These are phyloP conservation scores for Ophiostoma quercus DNA, from an alignment of 2,329 filamentous ascomycete species.

Conservation along the genomic window DNA sequence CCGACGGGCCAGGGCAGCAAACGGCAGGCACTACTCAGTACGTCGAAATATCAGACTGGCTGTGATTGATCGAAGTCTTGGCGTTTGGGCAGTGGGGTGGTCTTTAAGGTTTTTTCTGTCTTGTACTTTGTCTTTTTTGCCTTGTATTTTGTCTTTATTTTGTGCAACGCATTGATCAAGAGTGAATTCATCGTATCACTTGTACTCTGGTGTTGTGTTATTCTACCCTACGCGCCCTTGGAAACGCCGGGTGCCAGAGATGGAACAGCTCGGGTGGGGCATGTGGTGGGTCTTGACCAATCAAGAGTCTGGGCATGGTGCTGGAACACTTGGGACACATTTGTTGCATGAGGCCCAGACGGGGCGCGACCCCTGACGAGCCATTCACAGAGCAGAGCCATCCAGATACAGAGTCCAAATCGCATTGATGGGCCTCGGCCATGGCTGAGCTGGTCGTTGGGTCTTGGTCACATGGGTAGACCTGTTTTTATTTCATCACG, in stretches of 20 bases:
- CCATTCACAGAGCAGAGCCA: not conserved
- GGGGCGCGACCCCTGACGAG: constrained; percentile 25
- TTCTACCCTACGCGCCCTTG: constrained; percentile 40
- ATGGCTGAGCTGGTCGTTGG: not conserved
- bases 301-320: constrained; percentile 32
- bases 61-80: not conserved
- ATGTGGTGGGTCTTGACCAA: constrained; percentile 36
- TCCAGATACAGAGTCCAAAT: not conserved
- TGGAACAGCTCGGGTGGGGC: constrained; percentile 24
- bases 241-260: constrained; percentile 35
- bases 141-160: too few species aligned
- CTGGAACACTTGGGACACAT: constrained; percentile 35
- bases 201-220: not conserved
- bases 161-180: not conserved
- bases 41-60: not conserved
- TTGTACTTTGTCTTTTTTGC: not conserved
- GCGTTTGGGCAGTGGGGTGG: not conserved
- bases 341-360: constrained; percentile 37
- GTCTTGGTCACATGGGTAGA: not conserved
- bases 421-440: not conserved
- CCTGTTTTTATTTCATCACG: not conserved
- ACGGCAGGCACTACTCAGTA: not conserved
- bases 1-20: not conserved
- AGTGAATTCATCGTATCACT: too few species aligned
- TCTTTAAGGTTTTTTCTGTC: not conserved